A percentile compares a stretch with the other conserved stretches of the same genome.
phyloP scores from a whole-genome alignment of 1,139 yeast species.

The Debaryomyces sp. region DNA sequence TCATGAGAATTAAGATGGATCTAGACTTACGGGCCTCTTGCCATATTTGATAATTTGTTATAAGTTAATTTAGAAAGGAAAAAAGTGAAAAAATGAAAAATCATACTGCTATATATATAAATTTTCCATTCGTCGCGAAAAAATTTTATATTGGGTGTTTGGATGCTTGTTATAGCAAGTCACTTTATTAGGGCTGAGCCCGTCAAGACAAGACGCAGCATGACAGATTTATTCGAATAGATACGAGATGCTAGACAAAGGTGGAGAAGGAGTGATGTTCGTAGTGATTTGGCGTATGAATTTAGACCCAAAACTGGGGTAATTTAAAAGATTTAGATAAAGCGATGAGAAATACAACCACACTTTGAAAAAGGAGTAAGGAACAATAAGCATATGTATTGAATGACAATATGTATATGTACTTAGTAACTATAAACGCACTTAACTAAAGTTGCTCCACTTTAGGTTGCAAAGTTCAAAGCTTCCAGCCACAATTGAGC shows the following conservation, averaged over 20 bases:
- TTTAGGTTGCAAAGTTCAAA: neutral
- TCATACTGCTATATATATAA: conserved; percentile 5
- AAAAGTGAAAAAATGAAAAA: conserved; percentile 5
- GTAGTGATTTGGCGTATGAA: neutral
- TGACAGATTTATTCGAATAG: neutral
- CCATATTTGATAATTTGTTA: conserved; percentile 61
- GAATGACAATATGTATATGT: conserved; percentile 1
- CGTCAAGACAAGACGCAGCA: neutral
- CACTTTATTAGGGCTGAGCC: conserved; percentile 1
- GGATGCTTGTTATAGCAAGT: neutral
- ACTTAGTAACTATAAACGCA: conserved; percentile 2
- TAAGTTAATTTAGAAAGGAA: conserved; percentile 12
- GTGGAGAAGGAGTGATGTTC: neutral
- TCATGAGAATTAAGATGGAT: conserved; percentile 1
- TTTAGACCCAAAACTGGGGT: neutral
- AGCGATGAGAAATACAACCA: neutral
- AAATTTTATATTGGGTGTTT: neutral
- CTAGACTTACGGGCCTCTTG: conserved; percentile 88
- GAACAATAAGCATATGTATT: conserved; percentile 6
- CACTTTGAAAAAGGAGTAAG: neutral
- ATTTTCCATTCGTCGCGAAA: conserved; percentile 3
- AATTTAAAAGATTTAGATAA: neutral
- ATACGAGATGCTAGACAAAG: neutral
- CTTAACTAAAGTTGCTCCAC: neutral
- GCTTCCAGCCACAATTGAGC: neutral